Conservation (phyloP, 441 rosid genomes). For the Corymbia citriodora region DNA sequence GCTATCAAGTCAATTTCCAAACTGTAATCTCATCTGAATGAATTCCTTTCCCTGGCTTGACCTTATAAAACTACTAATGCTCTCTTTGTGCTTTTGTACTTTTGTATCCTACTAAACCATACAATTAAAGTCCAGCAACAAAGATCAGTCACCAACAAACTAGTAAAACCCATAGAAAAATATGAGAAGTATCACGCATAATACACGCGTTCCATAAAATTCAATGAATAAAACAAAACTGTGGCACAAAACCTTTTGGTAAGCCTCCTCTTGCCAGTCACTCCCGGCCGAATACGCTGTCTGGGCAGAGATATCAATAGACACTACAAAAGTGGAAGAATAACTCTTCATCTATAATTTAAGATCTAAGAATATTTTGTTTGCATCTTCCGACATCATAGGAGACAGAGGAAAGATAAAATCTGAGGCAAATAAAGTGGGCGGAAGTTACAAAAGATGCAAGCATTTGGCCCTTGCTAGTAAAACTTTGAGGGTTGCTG, state of each 20-base stretch:
- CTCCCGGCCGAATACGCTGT: constrained; percentile 54
- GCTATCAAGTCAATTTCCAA: not conserved
- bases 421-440: not conserved
- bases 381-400: not conserved
- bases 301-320: constrained; percentile 73
- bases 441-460: not conserved
- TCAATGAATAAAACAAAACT: not conserved
- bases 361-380: not conserved
- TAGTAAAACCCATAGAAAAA: not conserved
- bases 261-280: constrained; percentile 89
- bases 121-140: not conserved
- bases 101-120: not conserved
- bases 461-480: not conserved
- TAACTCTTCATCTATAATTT: constrained; percentile 2
- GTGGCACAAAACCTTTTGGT: constrained; percentile 50
- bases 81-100: not conserved
- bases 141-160: not conserved
- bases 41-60: not conserved
- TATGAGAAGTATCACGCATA: not conserved
- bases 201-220: not conserved
- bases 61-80: not conserved
- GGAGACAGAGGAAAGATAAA: not conserved
- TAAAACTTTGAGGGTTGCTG: not conserved
- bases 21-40: not conserved
- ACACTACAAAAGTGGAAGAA: constrained; percentile 41